Evolutionary conservation across 129 eudicot genomes (phyloP), one percentile per base, ranked within the genome.

Genomic region (Flaveria sonorensis): DNA sequence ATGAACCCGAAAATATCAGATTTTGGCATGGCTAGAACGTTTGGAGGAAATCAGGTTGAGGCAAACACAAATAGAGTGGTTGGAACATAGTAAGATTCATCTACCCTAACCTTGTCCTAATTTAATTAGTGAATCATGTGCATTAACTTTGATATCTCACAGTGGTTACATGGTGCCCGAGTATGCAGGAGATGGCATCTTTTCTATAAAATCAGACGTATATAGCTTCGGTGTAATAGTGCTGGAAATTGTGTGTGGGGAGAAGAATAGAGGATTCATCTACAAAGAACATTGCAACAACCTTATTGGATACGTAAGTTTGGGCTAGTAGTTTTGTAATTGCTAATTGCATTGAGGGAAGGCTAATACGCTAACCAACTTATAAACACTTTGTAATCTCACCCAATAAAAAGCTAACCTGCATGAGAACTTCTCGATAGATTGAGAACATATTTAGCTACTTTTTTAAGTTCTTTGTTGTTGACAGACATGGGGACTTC

Each of bases 1-100:
- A 84, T 84, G 85, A 81, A 84, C 80, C 80, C 85, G 0, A 84
- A 84, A 71, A 84, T 84, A 72, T 84, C 85, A 57, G 88, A 84
- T 60, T 84, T 84, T 65, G 88, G 88, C 64, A 24, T 80, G 79
- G 87, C 84, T 50, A 84, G 82, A 67, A 84, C 76, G 39, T 80
- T 84, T 57, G 78, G 75, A 47, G 82, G 74, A 80, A 80, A 76
- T 48, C 81, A 84, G 40, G 76, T 74, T 1, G 76, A 73, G 66
- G 82, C 82, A 65, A 84, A 84, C 28, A 84, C 87, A 36, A 76
- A 57, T 13, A 75, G 69, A 77, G 84, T 84, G 11, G 87, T 84
- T 71, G 88, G 88, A 68, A 84, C 85, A 77, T 84, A 76, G 88
- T 84, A 71, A 81, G 88, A 40, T 66, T 43, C 36, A 9, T 19